These are phyloP conservation scores for Cyclocybe cylindracea DNA, from an alignment of 768 basidiomycete genomes.

Conservation along the genomic window DNA sequence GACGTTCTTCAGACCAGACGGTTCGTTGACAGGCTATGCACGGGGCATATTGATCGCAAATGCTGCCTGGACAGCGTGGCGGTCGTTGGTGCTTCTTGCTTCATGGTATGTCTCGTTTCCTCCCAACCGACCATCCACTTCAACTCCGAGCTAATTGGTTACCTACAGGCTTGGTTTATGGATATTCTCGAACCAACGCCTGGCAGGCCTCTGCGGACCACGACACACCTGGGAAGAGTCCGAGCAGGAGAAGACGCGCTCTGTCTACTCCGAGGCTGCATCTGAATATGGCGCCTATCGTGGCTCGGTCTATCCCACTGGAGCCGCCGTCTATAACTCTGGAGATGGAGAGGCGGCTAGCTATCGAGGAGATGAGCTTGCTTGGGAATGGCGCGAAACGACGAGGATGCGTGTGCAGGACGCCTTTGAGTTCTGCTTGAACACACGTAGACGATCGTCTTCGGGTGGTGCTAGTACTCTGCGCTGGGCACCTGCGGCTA, in stretches of 20 bases:
- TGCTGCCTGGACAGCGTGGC: slow-evolving; percentile 80
- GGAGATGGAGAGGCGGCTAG: slow-evolving; percentile 20
- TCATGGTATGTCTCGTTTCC: slow-evolving; percentile 57
- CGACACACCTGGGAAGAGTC: slow-evolving; percentile 85
- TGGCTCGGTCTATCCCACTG: slow-evolving; percentile 14
- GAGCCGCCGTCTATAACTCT: slow-evolving; percentile 8
- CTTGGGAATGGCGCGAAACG: slow-evolving; percentile 80
- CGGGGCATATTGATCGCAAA: slow-evolving; percentile 80
- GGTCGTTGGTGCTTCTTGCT: slow-evolving; percentile 61
- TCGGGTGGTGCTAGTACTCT: slow-evolving; percentile 21
- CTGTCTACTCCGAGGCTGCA: slow-evolving; percentile 50
- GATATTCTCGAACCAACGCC: slow-evolving; percentile 74
- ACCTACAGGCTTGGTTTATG: slow-evolving; percentile 70
- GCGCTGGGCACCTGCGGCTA: slow-evolving; percentile 27
- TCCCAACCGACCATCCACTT: neutral
- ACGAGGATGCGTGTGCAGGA: slow-evolving; percentile 74
- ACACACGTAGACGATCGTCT: slow-evolving; percentile 21
- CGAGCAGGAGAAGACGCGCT: slow-evolving; percentile 58
- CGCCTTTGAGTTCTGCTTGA: slow-evolving; percentile 79
- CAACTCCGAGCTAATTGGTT: neutral
- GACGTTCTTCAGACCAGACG: slow-evolving; percentile 73
- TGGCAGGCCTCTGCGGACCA: slow-evolving; percentile 84
- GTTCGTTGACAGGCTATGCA: slow-evolving; percentile 73
- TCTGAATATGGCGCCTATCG: slow-evolving; percentile 33
- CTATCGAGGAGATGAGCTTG: slow-evolving; percentile 47